Evolutionary conservation across 164 flowering plant genomes (phyloP).

Genomic region (Vitis amurensis): DNA sequence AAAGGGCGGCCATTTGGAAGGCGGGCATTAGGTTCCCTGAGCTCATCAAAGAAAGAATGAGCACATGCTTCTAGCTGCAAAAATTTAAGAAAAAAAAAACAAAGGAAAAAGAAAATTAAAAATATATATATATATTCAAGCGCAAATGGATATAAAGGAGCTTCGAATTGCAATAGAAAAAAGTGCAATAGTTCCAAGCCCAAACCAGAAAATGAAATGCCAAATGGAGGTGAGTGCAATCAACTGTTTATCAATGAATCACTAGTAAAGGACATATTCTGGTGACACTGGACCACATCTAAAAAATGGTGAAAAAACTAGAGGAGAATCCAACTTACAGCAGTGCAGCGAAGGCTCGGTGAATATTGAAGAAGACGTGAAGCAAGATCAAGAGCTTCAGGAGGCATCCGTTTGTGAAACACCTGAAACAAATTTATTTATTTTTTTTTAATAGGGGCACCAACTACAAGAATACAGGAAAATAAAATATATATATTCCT

Average conservation of each 20-base stretch:
- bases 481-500: no score
- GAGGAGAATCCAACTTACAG: constrained; percentile 51
- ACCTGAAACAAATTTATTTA: constrained; percentile 40
- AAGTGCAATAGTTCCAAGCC: neutral
- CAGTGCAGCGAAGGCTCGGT: constrained; percentile 95
- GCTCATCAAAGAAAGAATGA: constrained; percentile 93
- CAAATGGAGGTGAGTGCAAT: no score
- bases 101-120: neutral
- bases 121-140: neutral
- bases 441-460: neutral
- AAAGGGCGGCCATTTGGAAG: constrained; percentile 89
- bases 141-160: neutral
- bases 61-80: constrained; percentile 93
- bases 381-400: constrained; percentile 96
- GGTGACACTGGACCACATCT: neutral
- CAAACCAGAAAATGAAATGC: no score
- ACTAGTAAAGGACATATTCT: no score
- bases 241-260: no score
- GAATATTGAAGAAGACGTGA: constrained; percentile 93
- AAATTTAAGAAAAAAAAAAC: neutral
- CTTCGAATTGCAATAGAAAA: neutral
- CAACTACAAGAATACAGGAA: no score
- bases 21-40: constrained; percentile 85
- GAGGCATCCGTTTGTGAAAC: constrained; percentile 91
- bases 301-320: neutral